A percentile compares a stretch with the other conserved stretches of the same genome.
Evolutionary conservation across 2,329 filamentous ascomycete genomes (phyloP).

Genomic region (Albophoma yamanashiensis): DNA sequence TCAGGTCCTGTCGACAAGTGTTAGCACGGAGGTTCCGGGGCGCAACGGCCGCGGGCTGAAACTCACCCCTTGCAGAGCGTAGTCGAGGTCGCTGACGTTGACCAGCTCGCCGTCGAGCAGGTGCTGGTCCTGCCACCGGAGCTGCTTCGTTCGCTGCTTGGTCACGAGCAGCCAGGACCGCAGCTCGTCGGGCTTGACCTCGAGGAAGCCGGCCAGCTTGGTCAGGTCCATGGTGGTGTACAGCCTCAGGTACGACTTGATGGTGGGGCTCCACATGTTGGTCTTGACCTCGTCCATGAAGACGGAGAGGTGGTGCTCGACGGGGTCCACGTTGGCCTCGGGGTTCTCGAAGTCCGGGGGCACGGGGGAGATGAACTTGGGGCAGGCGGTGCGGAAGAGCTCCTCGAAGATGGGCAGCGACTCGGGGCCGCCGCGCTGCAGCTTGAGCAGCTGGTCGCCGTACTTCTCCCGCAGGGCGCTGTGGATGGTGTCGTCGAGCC

Average conservation of each 20-base stretch:
- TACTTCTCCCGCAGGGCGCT: conserved; percentile 97
- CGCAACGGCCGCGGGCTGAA: conserved; percentile 12
- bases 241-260: conserved; percentile 96
- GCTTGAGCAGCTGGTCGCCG: conserved; percentile 91
- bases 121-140: conserved; percentile 81
- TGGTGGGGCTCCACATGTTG: conserved; percentile 94
- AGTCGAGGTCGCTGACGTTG: conserved; percentile 92
- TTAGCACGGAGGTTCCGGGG: conserved; percentile 10
- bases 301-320: conserved; percentile 92
- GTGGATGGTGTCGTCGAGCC: conserved; percentile 98
- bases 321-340: conserved; percentile 87
- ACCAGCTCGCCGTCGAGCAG: conserved; percentile 86
- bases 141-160: conserved; percentile 96
- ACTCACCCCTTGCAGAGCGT: conserved; percentile 86
- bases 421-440: conserved; percentile 93
- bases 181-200: conserved; percentile 92
- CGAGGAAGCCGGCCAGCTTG: conserved; percentile 95
- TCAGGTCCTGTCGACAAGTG: conserved; percentile 57
- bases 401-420: conserved; percentile 96
- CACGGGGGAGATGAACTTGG: conserved; percentile 97
- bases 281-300: conserved; percentile 99
- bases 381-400: conserved; percentile 94
- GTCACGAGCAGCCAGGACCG: conserved; percentile 90
- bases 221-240: conserved; percentile 99
- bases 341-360: conserved; percentile 97